These are phyloP conservation scores for Fusarium secorum DNA, from an alignment of 2,329 filamentous ascomycete genomes.

Conservation along the genomic window DNA sequence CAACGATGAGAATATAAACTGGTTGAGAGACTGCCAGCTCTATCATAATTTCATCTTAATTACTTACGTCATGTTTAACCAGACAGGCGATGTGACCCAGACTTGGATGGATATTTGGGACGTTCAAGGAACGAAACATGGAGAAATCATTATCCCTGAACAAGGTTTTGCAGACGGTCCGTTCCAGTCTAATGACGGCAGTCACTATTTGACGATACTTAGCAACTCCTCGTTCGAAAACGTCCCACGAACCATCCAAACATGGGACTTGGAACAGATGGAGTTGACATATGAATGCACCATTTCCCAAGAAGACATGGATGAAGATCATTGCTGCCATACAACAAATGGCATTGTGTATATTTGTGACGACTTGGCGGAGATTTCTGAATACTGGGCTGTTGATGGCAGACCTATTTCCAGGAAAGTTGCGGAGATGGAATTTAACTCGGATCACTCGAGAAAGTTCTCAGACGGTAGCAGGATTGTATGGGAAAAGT, in stretches of 20 bases:
- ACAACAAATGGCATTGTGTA: not conserved
- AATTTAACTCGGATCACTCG: not conserved
- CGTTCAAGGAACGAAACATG: not conserved
- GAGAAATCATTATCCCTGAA: not conserved
- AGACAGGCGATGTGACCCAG: too few relatives aligned
- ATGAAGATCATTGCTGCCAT: not conserved
- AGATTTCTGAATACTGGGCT: not conserved
- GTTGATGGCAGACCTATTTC: not conserved
- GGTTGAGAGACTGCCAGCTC: not conserved
- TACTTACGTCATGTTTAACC: not conserved
- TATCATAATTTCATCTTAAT: not conserved
- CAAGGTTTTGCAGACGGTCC: not conserved
- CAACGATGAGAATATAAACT: not conserved
- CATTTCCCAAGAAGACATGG: not conserved
- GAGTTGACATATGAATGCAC: not conserved
- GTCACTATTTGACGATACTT: not conserved
- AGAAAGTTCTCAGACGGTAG: not conserved
- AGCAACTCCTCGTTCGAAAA: not conserved
- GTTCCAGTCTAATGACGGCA: not conserved
- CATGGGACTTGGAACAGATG: not conserved
- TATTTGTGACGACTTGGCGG: not conserved
- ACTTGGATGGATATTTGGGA: slow-evolving; percentile 16
- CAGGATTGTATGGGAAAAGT: not conserved
- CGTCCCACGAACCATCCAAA: not conserved
- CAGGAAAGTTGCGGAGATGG: not conserved